Evolutionary conservation across 2,329 filamentous ascomycete species (phyloP).

Genomic region (Aspergillus sojae): DNA sequence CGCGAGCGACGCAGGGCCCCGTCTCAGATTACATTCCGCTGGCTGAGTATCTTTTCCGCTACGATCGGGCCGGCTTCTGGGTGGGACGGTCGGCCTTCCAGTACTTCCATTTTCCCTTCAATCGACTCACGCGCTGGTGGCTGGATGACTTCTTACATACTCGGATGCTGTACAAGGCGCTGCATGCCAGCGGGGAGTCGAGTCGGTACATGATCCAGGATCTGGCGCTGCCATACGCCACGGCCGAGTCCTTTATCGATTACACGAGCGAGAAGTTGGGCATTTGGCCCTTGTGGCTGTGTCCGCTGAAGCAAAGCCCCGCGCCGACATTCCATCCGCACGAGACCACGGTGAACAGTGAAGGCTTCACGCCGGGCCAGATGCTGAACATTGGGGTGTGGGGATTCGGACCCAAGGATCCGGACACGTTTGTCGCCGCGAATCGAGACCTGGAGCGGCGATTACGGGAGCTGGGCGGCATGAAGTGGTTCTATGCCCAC

Average conservation of each 20-base stretch:
- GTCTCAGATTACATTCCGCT: conserved; percentile 34
- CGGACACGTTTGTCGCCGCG: conserved; percentile 60
- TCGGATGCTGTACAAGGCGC: conserved; percentile 62
- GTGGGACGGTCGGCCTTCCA: conserved; percentile 62
- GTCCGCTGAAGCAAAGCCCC: conserved; percentile 52
- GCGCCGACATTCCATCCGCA: conserved; percentile 21
- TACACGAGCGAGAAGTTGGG: conserved; percentile 44
- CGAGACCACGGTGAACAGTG: conserved; percentile 29
- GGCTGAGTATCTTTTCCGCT: conserved; percentile 44
- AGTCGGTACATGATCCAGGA: conserved; percentile 65
- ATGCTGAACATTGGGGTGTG: conserved; percentile 69
- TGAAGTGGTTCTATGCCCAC: conserved; percentile 88
- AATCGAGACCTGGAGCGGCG: conserved; percentile 74
- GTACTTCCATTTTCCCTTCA: conserved; percentile 65
- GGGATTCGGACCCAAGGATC: conserved; percentile 67
- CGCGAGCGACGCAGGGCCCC: conserved; percentile 6
- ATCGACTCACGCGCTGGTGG: conserved; percentile 58
- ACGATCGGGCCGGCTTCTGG: conserved; percentile 69
- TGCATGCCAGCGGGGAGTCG: conserved; percentile 61
- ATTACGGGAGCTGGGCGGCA: conserved; percentile 69
- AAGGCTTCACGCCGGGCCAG: conserved; percentile 14
- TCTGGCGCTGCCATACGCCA: conserved; percentile 59
- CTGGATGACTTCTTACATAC: conserved; percentile 66
- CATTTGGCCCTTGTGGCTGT: conserved; percentile 63
- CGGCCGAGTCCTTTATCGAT: conserved; percentile 54